Base-by-base conservation (phyloP, 306 rosid species). In the Erythrophleum fordii region DNA sequence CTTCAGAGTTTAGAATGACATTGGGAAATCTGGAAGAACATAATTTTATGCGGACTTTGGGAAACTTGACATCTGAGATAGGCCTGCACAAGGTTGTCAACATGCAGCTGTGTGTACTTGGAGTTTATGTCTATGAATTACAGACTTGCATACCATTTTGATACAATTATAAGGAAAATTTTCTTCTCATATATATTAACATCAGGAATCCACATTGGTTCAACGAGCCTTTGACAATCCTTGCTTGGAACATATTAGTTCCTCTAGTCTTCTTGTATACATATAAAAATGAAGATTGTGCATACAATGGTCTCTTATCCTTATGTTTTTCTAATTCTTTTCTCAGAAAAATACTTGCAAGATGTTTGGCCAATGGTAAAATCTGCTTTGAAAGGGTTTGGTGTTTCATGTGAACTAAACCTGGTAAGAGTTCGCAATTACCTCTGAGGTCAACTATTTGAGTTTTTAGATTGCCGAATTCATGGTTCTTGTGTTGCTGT, bases 261-360 rank as follows among this genome's bases (percentile, higher is more conserved):
- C 20, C 45, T 35, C 7, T 65, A 34, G 25, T 18, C 45, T 44
- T 69, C 4, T 25, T 56, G 62, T 23, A 56, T 56, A 28, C 31
- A 22, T 9, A 22, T 58, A 25, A 13, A 12, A 23, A 58, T 11
- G 34, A 23, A 58, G 23, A 11, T 34, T 31, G 11, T 34, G 20
- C 34, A 35, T 39, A 16, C 11, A 1, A 56, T 39, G 35, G 23
- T 69, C 2, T 58, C 23, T 73, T 18, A 13, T 58, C 11, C 51
- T 35, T 13, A 4, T 39, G 42, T 20, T 23, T 42, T 45, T 62
- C 23, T 51, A 7, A 31, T 58, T 69, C 68, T 48, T 60, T 49
- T 81, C 41, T 79, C 84, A 89, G 99, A 91, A 66, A 95, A 90
- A 64, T 92, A 93, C 75, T 87, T 95, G 70, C 97, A 90, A 81